phyloP scores from a whole-genome alignment of 225 moss, liverwort and hornwort genomes.

The Pleurozium schreberi region DNA sequence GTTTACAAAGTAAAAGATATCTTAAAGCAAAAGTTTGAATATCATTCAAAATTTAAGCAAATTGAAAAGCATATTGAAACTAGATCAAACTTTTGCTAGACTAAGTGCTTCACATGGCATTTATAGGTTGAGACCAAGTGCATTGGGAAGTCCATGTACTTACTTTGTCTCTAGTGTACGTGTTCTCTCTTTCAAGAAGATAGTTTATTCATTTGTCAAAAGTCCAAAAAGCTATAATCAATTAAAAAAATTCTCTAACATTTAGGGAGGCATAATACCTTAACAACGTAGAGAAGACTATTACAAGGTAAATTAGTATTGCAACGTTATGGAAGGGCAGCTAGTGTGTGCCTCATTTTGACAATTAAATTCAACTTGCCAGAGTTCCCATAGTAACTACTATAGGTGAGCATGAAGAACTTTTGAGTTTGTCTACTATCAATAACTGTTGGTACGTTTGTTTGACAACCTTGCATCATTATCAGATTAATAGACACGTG shows the following conservation, averaged over 20 bases:
- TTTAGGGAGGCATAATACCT: too few species aligned
- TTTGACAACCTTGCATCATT: background rate
- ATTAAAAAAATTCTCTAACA: too few species aligned
- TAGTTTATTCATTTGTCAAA: background rate
- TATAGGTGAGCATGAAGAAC: too few species aligned
- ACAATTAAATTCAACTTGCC: too few species aligned
- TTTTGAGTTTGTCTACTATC: background rate
- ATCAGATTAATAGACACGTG: background rate
- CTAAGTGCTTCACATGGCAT: background rate
- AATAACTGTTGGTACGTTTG: background rate
- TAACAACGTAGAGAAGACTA: too few species aligned
- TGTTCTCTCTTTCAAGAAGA: background rate
- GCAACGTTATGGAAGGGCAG: too few species aligned
- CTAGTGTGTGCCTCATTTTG: too few species aligned
- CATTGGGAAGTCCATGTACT: background rate
- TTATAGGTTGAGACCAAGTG: background rate
- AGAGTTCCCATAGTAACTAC: background rate
- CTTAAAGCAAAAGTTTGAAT: background rate
- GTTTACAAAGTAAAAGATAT: background rate
- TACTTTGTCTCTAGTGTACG: background rate
- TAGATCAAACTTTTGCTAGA: background rate
- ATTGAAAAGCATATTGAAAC: background rate
- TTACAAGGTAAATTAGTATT: too few species aligned
- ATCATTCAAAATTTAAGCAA: background rate
- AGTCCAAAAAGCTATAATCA: background rate